phyloP scores from a whole-genome alignment of 225 moss, liverwort and hornwort species.

The Thuidium tamariscinum region DNA sequence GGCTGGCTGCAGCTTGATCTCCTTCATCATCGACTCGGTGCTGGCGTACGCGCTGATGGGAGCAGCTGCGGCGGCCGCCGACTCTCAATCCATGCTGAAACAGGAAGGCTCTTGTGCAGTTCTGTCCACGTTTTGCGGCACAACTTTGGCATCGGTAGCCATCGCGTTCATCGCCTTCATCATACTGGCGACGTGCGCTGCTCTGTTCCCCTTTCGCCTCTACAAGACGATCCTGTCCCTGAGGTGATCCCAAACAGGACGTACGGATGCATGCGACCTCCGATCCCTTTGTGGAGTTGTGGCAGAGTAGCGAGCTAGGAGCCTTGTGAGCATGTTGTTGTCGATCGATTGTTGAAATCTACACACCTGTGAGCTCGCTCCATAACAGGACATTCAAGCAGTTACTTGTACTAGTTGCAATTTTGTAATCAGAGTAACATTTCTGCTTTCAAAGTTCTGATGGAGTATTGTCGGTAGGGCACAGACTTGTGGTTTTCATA shows the following conservation, averaged over 20 bases:
- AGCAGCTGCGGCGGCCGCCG: background rate
- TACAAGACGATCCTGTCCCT: background rate
- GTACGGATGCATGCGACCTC: background rate
- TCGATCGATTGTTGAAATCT: background rate
- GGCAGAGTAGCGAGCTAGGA: too few relatives aligned
- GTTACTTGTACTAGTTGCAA: background rate
- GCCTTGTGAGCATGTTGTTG: background rate
- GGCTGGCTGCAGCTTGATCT: background rate
- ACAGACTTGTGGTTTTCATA: too few relatives aligned
- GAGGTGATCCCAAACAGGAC: background rate
- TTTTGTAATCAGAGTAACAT: background rate
- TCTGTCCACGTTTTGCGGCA: background rate
- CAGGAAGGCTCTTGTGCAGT: rapidly evolving
- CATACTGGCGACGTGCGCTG: background rate
- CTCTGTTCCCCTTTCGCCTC: conserved; percentile 4
- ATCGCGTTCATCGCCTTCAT: background rate
- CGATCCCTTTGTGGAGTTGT: background rate
- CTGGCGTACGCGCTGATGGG: background rate
- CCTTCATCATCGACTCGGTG: conserved; percentile 7
- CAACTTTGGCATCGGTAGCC: background rate
- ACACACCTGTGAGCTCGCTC: background rate
- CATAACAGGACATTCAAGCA: too few relatives aligned
- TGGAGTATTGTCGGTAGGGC: background rate
- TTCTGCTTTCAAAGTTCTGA: background rate
- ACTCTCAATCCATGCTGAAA: rapidly evolving